Base-by-base conservation (phyloP, 345 rosid species). In the Jatropha curcas region DNA sequence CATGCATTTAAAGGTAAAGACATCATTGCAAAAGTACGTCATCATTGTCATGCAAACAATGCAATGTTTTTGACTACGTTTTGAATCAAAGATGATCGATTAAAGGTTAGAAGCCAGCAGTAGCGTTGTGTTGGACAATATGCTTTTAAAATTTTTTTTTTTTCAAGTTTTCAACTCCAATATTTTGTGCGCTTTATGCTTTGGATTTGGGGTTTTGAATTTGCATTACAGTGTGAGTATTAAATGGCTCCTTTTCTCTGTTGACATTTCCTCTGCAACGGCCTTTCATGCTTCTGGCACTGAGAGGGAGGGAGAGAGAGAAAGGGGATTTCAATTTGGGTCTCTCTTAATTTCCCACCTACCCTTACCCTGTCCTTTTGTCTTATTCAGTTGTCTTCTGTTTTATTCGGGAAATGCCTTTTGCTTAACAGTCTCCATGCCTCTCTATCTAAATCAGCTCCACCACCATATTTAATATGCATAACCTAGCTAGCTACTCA, bases 21-120 rank as follows among this genome's bases (percentile, higher is more conserved):
- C 71, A 84, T 86, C 86, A 86, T 86, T 80, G 80, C 86, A 59
- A 82, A 80, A 74, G 86, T 77, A 82, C 87, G 87, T 79, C 86
- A 86, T 86, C 81, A 86, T 86, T 82, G 80, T 65, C 86, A 79
- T 86, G 87, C 86, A 84, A 74, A 66, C 65, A 55, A 63, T 63
- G 39, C 61, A 13, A 39, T 55, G 34, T 59, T 60, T 79, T 68
- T 64, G 67, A 70, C 76, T 70, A 30, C 68, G 56, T 69, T 65
- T 73, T 33, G 30, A 51, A 34, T 67, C 56, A 34, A 64, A 50
- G 19, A n/a, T n/a, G 10, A 52, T 20, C 33, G 65, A 58, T 65
- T 33, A 71, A 50, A 33, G 50, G 27, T 1, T 17, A 41, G 11
- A 41, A 41, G 13, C 45, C n/a, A n/a, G n/a, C n/a, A n/a, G n/a